Evolutionary conservation across 1,284 basidiomycete species (phyloP), one percentile per base, ranked within the genome.

Genomic region (Ceratobasidium sp.): DNA sequence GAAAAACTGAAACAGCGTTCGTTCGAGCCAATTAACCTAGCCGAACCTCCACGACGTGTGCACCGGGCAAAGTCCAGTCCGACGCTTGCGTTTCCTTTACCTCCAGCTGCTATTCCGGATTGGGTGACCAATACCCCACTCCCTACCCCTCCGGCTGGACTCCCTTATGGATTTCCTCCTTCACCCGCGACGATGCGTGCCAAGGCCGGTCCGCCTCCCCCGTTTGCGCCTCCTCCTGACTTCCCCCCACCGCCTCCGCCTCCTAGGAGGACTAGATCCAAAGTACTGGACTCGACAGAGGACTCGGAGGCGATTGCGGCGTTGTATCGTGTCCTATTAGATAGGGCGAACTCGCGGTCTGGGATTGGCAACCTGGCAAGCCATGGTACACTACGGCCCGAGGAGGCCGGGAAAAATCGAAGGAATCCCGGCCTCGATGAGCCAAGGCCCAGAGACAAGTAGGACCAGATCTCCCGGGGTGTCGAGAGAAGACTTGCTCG

Each of bases 401-500:
- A 47, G 13, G 59, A 64, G 49, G n/a, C 33, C 30, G 30, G 47
- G 9, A 30, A n/a, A 23, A 41, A 21, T 21, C 42, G 25, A 29
- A 30, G 16, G 4, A 27, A 47, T 59, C 7, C 19, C 9, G n/a
- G 23, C 2, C 13, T 44, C 16, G 29, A n/a, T 59, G 44, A 27
- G 21, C 39, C 27, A 27, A 66, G 39, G 41, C 50, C 30, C 19
- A 33, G 23, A 27, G 29, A 16, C 1, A 2, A 25, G 36, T 11
- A 11, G 33, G 11, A 27, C 52, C 19, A 66, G 39, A 27, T 27
- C 30, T 21, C 36, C 39, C 46, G 41, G 19, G 25, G 39, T 29
- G 8, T 29, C 36, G 50, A 33, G 41, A 36, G 33, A 86, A 83
- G 70, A 93, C 89, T 73, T 84, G 82, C 53, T 79, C 76, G 42